phyloP scores from a whole-genome alignment of 495 filamentous ascomycete species.

The Aspergillus egyptiacus region DNA sequence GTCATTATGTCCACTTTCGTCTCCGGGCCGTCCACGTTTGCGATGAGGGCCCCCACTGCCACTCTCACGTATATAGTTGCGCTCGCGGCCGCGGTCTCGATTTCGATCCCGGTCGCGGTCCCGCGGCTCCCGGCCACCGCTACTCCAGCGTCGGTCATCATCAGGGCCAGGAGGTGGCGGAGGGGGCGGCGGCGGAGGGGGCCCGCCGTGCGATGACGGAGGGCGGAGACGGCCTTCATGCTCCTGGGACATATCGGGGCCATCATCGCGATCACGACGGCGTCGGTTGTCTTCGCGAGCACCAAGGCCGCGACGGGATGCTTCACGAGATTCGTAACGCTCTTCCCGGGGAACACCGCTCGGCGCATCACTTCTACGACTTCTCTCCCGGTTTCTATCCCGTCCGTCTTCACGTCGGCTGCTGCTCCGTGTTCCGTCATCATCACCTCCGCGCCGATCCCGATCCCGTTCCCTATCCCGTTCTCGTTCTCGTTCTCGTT shows the following conservation, averaged over 20 bases:
- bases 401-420: slow-evolving; percentile 35
- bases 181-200: slow-evolving; percentile 30
- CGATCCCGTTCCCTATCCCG: slow-evolving; percentile 25
- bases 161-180: slow-evolving; percentile 24
- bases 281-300: slow-evolving; percentile 37
- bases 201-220: slow-evolving; percentile 33
- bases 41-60: slow-evolving; percentile 31
- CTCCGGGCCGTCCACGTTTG: slow-evolving; percentile 37
- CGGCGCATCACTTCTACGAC: slow-evolving; percentile 33
- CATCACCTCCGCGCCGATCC: slow-evolving; percentile 30
- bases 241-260: slow-evolving; percentile 22
- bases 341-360: slow-evolving; percentile 29
- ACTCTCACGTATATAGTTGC: slow-evolving; percentile 30
- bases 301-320: slow-evolving; percentile 29
- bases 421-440: slow-evolving; percentile 22
- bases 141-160: slow-evolving; percentile 36
- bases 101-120: slow-evolving; percentile 39
- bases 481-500: slow-evolving; percentile 30
- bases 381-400: slow-evolving; percentile 33
- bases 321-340: slow-evolving; percentile 33
- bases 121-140: slow-evolving; percentile 33
- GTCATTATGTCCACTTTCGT: slow-evolving; percentile 28
- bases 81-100: slow-evolving; percentile 37
- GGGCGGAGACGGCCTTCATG: slow-evolving; percentile 39
- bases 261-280: slow-evolving; percentile 37